These are phyloP conservation scores for Eutrema yunnanense DNA, from an alignment of 345 rosid genomes.

Conservation along the genomic window DNA sequence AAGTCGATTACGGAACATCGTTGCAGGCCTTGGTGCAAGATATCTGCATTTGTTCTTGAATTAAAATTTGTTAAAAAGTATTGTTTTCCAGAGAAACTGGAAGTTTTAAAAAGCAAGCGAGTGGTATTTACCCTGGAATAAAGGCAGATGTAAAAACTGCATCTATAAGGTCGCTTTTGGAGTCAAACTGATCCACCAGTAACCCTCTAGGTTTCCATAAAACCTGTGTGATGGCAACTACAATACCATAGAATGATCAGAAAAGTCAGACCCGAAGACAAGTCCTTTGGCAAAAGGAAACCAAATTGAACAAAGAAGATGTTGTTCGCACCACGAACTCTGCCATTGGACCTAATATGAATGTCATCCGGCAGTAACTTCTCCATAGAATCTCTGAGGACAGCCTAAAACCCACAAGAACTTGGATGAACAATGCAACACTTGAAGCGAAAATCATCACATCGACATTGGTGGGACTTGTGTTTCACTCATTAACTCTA, in stretches of 20 bases:
- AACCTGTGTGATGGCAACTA: constrained; percentile 97
- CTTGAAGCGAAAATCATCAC: not conserved
- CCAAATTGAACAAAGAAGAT: not conserved
- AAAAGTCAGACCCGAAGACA: not conserved
- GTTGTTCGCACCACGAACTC: constrained; percentile 71
- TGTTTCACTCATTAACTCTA: not conserved
- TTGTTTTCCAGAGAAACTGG: not conserved
- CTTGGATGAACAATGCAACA: not conserved
- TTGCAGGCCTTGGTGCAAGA: constrained; percentile 92
- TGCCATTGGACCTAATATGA: constrained; percentile 76
- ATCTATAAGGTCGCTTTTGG: constrained; percentile 83
- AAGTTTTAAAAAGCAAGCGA: constrained; percentile 8
- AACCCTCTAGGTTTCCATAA: constrained; percentile 88
- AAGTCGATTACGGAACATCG: constrained; percentile 72
- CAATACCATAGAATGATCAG: constrained; percentile 14
- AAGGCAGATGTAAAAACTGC: constrained; percentile 89
- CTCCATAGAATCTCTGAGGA: constrained; percentile 68
- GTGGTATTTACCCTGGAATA: constrained; percentile 67
- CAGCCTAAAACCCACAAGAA: constrained; percentile 44
- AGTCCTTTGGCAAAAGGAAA: not conserved
- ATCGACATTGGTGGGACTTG: not conserved
- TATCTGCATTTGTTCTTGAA: constrained; percentile 44
- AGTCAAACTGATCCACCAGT: constrained; percentile 91
- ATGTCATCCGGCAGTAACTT: constrained; percentile 74
- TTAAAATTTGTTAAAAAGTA: not conserved